Base-by-base conservation (phyloP, 2,329 filamentous ascomycete genomes). In the Calonectria hongkongensis region DNA sequence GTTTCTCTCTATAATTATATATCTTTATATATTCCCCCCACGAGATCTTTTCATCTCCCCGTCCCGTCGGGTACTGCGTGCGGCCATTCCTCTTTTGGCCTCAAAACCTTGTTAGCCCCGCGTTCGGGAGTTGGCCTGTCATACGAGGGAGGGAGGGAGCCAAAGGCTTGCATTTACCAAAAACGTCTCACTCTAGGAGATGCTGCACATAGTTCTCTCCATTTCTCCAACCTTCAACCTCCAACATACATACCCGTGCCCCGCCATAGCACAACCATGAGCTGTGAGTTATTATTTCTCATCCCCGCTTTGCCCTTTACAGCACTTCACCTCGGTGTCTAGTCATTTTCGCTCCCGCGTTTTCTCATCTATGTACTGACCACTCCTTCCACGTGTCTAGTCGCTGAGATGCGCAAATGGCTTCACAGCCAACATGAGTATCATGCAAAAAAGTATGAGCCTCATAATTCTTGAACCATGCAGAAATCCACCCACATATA, bases 371-470 rank as follows among this genome's bases (percentile, higher is more conserved):
- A 16, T 56, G 50, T 68, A 79, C 80, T 81, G 74, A 81, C 74
- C 54, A 73, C 75, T 64, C 48, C 66, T 28, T 39, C 18, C 39
- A 30, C 63, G 25, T 75, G 45, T 70, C 66, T 74, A 98, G 95
- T 98, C 87, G 88, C 93, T 79, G 94, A 90, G 82, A 98, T 98
- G 94, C 90, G 98, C 81, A 97, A 96, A 88, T 95, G 96, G 91
- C 94, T 98, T 82, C 95, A 97, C 82, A 95, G 96, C 85, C 96
- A 98, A 88, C 96, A 96, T 79, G 95, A 98, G 79, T 98, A 95
- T 87, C 99, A 99, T 88, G 97, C 98, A 84, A 98, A 98, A 87
- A 99, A 99, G 95, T 97, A 87, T 81, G 79, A 74, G 51, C 72
- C 18, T 64, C 71, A 88, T 82, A 70, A 67, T 63, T 66, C 25